phyloP scores from a whole-genome alignment of 169 alveolate genomes.

The Plasmodium inui region DNA sequence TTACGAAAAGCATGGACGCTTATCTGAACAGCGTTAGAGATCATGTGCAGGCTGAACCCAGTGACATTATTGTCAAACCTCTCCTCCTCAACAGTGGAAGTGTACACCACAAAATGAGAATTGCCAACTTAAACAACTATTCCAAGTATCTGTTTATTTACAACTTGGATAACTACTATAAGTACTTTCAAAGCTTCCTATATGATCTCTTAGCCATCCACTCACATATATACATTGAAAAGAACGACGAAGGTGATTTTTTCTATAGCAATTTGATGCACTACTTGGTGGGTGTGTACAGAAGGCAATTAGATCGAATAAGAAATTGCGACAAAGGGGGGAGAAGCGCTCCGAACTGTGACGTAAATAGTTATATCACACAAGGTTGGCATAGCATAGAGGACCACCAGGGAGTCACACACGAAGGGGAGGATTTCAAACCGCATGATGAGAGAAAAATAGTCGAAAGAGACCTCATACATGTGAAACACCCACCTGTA shows the following conservation, averaged over 20 bases:
- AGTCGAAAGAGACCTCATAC: not conserved
- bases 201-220: slow-evolving; percentile 42
- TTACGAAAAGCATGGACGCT: slow-evolving; percentile 26
- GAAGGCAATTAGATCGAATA: slow-evolving; percentile 25
- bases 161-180: slow-evolving; percentile 39
- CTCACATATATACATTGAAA: slow-evolving; percentile 51
- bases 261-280: slow-evolving; percentile 36
- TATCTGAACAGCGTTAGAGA: slow-evolving; percentile 54
- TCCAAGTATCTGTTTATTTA: slow-evolving; percentile 50
- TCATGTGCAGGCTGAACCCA: slow-evolving; percentile 9
- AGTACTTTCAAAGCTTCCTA: slow-evolving; percentile 51
- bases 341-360: not conserved
- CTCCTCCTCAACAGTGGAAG: slow-evolving; percentile 51
- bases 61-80: slow-evolving; percentile 36
- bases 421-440: not conserved
- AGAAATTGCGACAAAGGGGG: not conserved
- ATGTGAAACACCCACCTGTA: not conserved
- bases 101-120: slow-evolving; percentile 22
- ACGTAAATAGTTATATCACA: not conserved
- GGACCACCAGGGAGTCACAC: not conserved
- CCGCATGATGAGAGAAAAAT: not conserved
- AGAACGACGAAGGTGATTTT: slow-evolving; percentile 36
- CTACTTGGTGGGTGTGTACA: slow-evolving; percentile 44
- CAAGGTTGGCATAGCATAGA: not conserved
- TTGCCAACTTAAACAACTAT: slow-evolving; percentile 15